Evolutionary conservation across 148 eudicot genomes (phyloP), one percentile per base, ranked within the genome.

Genomic region (Selenicereus undatus): DNA sequence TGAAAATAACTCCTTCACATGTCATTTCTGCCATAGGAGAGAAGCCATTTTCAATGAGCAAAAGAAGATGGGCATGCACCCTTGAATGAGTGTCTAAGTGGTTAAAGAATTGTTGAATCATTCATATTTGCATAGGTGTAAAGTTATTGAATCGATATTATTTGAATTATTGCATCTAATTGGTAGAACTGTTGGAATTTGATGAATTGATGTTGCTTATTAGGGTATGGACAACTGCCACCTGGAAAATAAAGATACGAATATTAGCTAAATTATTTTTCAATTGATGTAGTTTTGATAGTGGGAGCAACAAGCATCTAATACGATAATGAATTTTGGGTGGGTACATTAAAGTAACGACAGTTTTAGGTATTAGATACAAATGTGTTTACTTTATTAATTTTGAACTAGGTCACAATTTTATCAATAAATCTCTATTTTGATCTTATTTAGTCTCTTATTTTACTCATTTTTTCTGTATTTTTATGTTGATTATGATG

Each of bases 81-180:
- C 6, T 60, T 60, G 26, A 60, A 65, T 26, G 29, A 26, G 16
- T 65, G 30, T 65, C 71, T 65, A 65, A 65, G 26, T 65, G 71
- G 71, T 65, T 65, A 50, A 73, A 73, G 32, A n/a, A 32, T 29
- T 71, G 70, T n/a, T 68, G 62, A 56, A 78, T 69, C 54, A 21
- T 50, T 65, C 71, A 24, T 13, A 1, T 27, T 22, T 65, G 71
- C 62, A 78, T 27, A 78, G 82, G 76, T 80, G 82, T 80, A 80
- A 80, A 80, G 82, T 65, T 65, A 24, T 65, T 65, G 70, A 26
- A 26, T 65, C 4, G 70, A 65, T 26, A 65, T 48, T 65, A n/a
- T 1, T 65, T 27, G 71, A 26, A 65, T 65, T 24, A 27, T 65
- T 24, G 32, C 71, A 21, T 65, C 17, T 65, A 27, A 65, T 65